Percentiles rank a stretch among this genome's conserved stretches.
Conservation (phyloP, 306 rosid genomes). For the Begonia peltatifolia region DNA sequence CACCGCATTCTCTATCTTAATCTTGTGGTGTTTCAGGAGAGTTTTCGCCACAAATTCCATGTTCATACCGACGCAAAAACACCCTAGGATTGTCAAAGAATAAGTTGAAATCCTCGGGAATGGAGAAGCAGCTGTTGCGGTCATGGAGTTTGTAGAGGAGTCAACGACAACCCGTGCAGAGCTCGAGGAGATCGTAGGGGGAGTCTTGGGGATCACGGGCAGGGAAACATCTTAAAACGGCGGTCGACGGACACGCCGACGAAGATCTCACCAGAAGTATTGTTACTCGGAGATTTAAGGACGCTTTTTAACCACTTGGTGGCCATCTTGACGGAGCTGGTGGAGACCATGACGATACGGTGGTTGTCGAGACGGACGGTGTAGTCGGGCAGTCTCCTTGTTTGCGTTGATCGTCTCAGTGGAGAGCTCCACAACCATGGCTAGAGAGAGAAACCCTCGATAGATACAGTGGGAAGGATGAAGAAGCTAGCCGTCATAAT, state of each 20-base stretch:
- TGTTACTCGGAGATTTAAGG: constrained; percentile 5
- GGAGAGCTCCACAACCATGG: too few species aligned
- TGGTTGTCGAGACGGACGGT: neutral
- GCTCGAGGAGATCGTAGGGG: constrained; percentile 6
- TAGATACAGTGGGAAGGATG: too few species aligned
- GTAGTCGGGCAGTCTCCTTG: too few species aligned
- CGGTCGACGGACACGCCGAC: constrained; percentile 9
- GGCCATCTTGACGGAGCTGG: neutral
- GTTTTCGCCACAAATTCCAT: constrained; percentile 3
- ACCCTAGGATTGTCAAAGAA: constrained; percentile 13
- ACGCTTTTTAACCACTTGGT: constrained; percentile 7
- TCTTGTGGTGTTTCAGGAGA: too few species aligned
- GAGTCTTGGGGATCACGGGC: neutral
- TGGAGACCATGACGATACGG: constrained; percentile 17
- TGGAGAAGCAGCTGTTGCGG: too few species aligned
- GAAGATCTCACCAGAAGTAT: neutral
- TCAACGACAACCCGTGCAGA: constrained; percentile 11
- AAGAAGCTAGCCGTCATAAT: too few species aligned
- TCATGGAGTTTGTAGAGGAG: constrained; percentile 5
- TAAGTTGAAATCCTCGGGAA: neutral
- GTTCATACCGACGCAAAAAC: neutral
- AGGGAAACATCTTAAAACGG: neutral
- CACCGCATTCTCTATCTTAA: constrained; percentile 12
- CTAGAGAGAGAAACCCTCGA: too few species aligned
- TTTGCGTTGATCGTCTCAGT: too few species aligned